These are phyloP conservation scores for Cantharellus anzutake DNA, from an alignment of 768 basidiomycete genomes.

Conservation along the genomic window DNA sequence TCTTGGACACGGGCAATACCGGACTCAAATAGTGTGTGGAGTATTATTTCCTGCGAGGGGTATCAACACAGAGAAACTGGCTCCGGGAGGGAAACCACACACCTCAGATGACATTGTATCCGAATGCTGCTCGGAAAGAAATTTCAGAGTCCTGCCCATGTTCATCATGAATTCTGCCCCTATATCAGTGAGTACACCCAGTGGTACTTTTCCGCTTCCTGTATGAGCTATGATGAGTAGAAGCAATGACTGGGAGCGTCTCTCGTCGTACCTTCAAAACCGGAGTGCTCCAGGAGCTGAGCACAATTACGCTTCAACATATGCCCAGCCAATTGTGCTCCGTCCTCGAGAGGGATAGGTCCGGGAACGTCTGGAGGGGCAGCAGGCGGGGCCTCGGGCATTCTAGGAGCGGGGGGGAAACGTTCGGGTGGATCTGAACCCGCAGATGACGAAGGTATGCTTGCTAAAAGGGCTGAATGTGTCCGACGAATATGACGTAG, in stretches of 20 bases:
- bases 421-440: conserved; percentile 13
- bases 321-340: neutral
- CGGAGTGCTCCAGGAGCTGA: conserved; percentile 68
- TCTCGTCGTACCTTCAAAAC: conserved; percentile 62
- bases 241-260: neutral
- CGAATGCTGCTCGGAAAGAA: conserved; percentile 62
- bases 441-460: conserved; percentile 43
- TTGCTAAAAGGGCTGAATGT: conserved; percentile 20
- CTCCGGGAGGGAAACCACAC: conserved; percentile 10
- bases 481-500: conserved; percentile 54
- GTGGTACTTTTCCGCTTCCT: conserved; percentile 58
- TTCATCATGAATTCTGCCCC: conserved; percentile 67
- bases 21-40: conserved; percentile 80
- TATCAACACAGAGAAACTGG: neutral
- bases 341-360: conserved; percentile 7
- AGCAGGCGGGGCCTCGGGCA: neutral
- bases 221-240: neutral
- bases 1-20: conserved; percentile 61
- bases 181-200: conserved; percentile 62
- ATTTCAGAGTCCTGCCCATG: conserved; percentile 71
- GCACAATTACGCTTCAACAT: neutral
- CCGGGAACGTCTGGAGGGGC: neutral
- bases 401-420: neutral
- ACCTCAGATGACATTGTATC: conserved; percentile 76
- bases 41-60: conserved; percentile 70